Evolutionary conservation across 2,329 filamentous ascomycete species (phyloP), one percentile per base, ranked within the genome.

Genomic region (Macrophomina tecta): DNA sequence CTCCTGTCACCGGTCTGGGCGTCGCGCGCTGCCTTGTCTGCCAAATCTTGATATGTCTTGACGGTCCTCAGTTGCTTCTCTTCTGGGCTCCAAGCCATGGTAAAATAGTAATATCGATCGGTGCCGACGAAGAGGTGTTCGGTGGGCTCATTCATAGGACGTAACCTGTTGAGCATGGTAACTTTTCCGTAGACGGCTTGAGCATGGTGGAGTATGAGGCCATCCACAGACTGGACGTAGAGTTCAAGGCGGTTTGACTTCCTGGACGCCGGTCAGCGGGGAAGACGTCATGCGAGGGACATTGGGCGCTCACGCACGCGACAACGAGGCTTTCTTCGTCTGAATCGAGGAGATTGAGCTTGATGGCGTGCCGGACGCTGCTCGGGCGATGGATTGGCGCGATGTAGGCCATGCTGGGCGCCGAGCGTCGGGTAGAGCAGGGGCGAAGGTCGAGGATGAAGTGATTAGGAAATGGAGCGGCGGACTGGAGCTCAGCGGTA

Each of bases 111-210:
- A 72, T 92, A 91, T 65, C 91, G 89, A 75, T 97, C 91, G 55
- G 95, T 99, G 60, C 93, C 94, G 67, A 99, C 86, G 76, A 99
- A 97, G 68, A 99, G 87, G 69, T 97, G 88, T 72, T 98, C 93
- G 56, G 89, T 92, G 5, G 84, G 80, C 34, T 90, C 89, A 71
- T 92, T 87, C 58, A 88, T 87, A 5, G 94, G 93, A 32, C 89
- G 89, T 56, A 99, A 84, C 73, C 89, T 90, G 74, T 95, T 87
- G 14, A 97, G 86, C 83, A 97, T 92, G 7, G 91, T 90, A 71
- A 98, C 89, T 71, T 91, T 92, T 76, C 94, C 95, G 76, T 94
- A 94, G 65, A 98, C 84, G 69, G 88, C 83, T 73, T 90, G 90
- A 3, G 91, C 90, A 70, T 88, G 87, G 40, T 87, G 83, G 67